Conservation (phyloP, 164 flowering plant genomes). For the Chloranthus sessilifolius region DNA sequence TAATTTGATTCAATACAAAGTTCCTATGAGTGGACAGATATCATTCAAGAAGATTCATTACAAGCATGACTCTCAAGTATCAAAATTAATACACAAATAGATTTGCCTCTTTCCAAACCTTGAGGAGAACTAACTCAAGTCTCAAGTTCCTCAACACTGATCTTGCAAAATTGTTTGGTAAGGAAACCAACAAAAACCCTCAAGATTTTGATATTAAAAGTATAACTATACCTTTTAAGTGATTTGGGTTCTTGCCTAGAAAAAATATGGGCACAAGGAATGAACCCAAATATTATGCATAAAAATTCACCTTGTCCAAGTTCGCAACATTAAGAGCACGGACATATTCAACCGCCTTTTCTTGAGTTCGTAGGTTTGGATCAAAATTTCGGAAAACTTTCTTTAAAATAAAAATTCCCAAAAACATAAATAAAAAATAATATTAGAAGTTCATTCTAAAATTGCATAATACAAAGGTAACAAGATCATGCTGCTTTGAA, state of each 20-base stretch:
- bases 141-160: too few relatives aligned
- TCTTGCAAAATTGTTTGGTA: too few relatives aligned
- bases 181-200: too few relatives aligned
- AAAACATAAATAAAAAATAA: not conserved
- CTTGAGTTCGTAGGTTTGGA: slow-evolving; percentile 71
- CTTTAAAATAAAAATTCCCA: too few relatives aligned
- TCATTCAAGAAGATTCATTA: too few relatives aligned
- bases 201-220: too few relatives aligned
- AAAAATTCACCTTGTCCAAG: slow-evolving; percentile 64
- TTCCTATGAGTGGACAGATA: too few relatives aligned
- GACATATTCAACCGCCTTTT: slow-evolving; percentile 78
- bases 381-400: slow-evolving; percentile 82
- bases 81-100: too few relatives aligned
- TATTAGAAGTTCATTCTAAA: not conserved
- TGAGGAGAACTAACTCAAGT: too few relatives aligned
- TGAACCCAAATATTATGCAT: not conserved
- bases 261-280: not conserved
- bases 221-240: slow-evolving; percentile 75
- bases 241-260: slow-evolving; percentile 83
- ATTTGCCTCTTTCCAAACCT: too few relatives aligned
- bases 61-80: too few relatives aligned
- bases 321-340: slow-evolving; percentile 92
- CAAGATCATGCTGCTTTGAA: not conserved
- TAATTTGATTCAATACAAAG: too few relatives aligned
- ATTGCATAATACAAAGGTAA: not conserved